Evolutionary conservation across 495 filamentous ascomycete species (phyloP), one percentile per base, ranked within the genome.

Genomic region (Amniculicola lignicola): DNA sequence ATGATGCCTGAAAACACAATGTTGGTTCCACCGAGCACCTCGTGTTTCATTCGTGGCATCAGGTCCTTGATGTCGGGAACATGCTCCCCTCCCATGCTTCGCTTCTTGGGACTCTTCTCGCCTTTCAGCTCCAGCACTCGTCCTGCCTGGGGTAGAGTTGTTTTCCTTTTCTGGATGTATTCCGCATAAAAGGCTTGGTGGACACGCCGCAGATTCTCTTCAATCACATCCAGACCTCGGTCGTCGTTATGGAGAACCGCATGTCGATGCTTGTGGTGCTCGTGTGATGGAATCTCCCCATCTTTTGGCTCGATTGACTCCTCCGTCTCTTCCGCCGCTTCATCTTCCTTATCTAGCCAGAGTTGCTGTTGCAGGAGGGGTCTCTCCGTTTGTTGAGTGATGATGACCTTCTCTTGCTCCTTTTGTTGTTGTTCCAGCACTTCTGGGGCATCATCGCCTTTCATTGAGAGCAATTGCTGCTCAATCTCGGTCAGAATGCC

Each of bases 1-100:
- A 96, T 79, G 4, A 98, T 82, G 4, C 94, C 93, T 0, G 93
- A 95, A 57, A 96, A 86, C 3, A 93, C 89, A 28, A 98, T 73
- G 4, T 80, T 78, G 19, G 82, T 81, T 14, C 81, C 84, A 0
- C 73, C 77, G 1, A 98, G 82, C 9, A 91, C 82, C 21, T 75
- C 72, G 0, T 72, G 67, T 69, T 97, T 97, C 64, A 96, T 81
- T 24, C 69, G 65, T 14, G 89, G 85, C 75, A 99, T 87, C 9
- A 95, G 81, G 10, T 75, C 71, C 57, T 89, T 90, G 40, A 96
- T 81, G 67, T 97, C 90, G 0, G 93, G 93, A 4, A 96, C 84
- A 37, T 83, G 67, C 62, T 90, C 84, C 39, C 83, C 77, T n/a
- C n/a, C n/a, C 18, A 62, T 27, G 3, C 62, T 37, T 9, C 74